A percentile compares a stretch with the other conserved stretches of the same genome.
phyloP scores from a whole-genome alignment of 768 basidiomycete species.

The Suillus luteus region DNA sequence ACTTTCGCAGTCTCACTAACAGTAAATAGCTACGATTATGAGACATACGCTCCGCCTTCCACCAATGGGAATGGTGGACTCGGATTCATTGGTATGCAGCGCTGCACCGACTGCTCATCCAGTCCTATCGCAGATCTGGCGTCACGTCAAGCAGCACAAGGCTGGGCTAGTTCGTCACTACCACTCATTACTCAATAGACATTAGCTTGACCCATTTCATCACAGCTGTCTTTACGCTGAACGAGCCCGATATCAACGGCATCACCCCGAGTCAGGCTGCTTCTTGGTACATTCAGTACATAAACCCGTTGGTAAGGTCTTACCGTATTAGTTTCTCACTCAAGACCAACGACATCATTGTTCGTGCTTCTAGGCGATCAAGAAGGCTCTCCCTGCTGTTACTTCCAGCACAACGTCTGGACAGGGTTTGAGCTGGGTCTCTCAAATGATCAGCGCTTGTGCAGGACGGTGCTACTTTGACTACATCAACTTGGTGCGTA shows the following conservation, averaged over 20 bases:
- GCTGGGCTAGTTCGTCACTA: conserved; percentile 33
- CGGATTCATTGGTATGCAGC: conserved; percentile 42
- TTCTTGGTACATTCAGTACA: conserved; percentile 38
- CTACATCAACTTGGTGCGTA: conserved; percentile 36
- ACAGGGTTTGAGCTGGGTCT: conserved; percentile 38
- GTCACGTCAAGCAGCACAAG: conserved; percentile 34
- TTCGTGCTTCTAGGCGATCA: conserved; percentile 29
- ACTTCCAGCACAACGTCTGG: conserved; percentile 35
- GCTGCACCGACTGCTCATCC: conserved; percentile 38
- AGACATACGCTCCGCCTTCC: conserved; percentile 37
- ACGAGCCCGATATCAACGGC: conserved; percentile 38
- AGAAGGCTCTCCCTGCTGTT: conserved; percentile 41
- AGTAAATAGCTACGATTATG: conserved; percentile 37
- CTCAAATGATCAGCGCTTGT: conserved; percentile 37
- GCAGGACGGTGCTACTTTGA: conserved; percentile 38
- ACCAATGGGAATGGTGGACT: conserved; percentile 39
- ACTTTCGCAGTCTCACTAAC: background rate
- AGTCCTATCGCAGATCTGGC: conserved; percentile 36
- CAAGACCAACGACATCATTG: background rate
- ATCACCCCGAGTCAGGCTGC: conserved; percentile 34
- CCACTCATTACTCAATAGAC: background rate
- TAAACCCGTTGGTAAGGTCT: conserved; percentile 37
- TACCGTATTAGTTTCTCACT: background rate
- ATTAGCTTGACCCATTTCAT: background rate
- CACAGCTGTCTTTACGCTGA: conserved; percentile 37